Evolutionary conservation across 495 filamentous ascomycete species (phyloP).

Genomic region (Evansstolkia leycettana): DNA sequence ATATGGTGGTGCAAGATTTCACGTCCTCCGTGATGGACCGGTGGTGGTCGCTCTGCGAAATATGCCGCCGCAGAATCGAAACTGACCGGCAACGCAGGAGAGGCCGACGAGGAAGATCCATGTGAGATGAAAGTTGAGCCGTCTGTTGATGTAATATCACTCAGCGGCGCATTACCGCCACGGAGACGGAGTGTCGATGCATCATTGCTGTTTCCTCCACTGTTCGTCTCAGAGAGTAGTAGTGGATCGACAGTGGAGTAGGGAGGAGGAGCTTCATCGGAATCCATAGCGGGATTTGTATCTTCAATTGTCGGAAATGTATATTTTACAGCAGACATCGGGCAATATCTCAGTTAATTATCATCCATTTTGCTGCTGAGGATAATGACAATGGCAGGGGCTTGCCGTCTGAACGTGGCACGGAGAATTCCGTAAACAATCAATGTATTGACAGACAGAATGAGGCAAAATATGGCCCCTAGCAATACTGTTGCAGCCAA

Average conservation of each 20-base stretch:
- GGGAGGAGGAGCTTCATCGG: constrained; percentile 32
- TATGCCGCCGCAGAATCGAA: constrained; percentile 33
- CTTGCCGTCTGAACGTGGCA: too few species aligned
- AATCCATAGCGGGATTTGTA: constrained; percentile 19
- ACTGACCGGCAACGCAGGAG: constrained; percentile 15
- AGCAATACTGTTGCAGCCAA: too few species aligned
- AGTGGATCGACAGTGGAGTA: constrained; percentile 35
- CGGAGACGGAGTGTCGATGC: constrained; percentile 4
- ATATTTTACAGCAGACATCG: too few species aligned
- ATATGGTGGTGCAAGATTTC: constrained; percentile 26
- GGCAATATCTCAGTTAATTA: background rate
- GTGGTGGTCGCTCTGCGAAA: constrained; percentile 28
- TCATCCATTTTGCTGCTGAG: constrained; percentile 1
- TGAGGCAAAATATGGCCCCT: too few species aligned
- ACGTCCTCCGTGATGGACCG: constrained; percentile 13
- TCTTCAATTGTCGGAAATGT: too few species aligned
- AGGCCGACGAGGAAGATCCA: constrained; percentile 1
- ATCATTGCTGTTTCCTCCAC: constrained; percentile 5
- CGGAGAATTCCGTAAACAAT: too few species aligned
- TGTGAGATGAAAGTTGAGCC: constrained; percentile 9
- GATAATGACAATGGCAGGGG: background rate
- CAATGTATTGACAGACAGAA: too few species aligned
- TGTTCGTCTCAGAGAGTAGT: constrained; percentile 11
- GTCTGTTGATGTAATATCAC: constrained; percentile 5
- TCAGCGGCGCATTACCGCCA: constrained; percentile 8